Evolutionary conservation across 2,329 filamentous ascomycete species (phyloP), one percentile per base, ranked within the genome.

Genomic region (Xylariaceae sp.): DNA sequence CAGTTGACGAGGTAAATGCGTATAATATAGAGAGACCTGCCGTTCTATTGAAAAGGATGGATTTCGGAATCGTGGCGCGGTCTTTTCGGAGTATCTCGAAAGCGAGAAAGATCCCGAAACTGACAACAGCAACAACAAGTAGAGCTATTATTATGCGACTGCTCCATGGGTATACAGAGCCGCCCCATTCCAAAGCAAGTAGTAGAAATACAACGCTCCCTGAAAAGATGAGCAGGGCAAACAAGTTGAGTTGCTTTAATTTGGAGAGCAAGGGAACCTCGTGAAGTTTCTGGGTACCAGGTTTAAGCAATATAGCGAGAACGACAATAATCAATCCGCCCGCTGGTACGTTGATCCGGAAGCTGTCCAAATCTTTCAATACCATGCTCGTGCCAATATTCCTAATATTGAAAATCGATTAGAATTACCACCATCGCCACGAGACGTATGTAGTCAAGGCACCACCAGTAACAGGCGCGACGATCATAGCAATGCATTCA

Each of bases 141-240:
- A 49, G 47, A 19, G 32, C 47, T 22, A 47, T 47, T 22, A 49
- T 38, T 21, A 21, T 42, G 11, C 32, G 21, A 32, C 35, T 48
- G 5, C 14, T 11, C 44, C 48, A 46, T 16, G 32, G 17, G 29
- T 59, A 61, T 36, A 45, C 45, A 6, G 50, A 39, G 1, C 58
- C 58, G 27, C 56, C 58, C 58, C 58, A 61, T 37, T 60, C 44
- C 11, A 61, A 40, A 8, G 58, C 58, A 5, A 60, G 40, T 6
- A 61, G 19, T 5, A 60, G 50, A 40, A 56, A 56, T 7, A 58
- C 42, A 10, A 58, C 53, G 25, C 50, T 52, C 16, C 54, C 50
- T 3, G 57, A 23, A 35, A 60, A 58, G 17, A 60, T 33, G 14
- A 44, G 6, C 5, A 55, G 52, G 8, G 54, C 48, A n/a, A 52